These are phyloP conservation scores for Mycena venus DNA, from an alignment of 768 basidiomycete genomes.

Conservation along the genomic window DNA sequence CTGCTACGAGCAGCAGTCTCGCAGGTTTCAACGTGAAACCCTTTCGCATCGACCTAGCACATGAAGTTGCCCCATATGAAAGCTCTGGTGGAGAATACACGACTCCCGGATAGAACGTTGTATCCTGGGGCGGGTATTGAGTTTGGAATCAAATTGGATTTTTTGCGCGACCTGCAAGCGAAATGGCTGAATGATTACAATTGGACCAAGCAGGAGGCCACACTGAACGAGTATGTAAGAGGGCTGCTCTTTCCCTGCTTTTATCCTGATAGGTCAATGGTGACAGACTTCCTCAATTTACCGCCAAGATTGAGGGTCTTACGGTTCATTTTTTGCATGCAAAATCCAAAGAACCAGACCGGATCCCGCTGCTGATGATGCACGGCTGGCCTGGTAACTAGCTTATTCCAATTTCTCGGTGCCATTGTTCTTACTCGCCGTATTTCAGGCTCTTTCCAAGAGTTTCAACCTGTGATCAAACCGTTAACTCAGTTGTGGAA, in stretches of 20 bases:
- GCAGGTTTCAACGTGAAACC: background rate
- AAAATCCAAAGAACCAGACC: conserved; percentile 7
- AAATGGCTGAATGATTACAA: conserved; percentile 6
- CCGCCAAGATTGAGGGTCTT: conserved; percentile 27
- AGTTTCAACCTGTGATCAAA: conserved; percentile 22
- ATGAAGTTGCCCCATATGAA: background rate
- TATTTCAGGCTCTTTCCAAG: conserved; percentile 22
- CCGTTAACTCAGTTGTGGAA: conserved; percentile 10
- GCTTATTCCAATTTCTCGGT: background rate
- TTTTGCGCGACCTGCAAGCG: background rate
- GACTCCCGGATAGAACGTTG: background rate
- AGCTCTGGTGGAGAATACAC: background rate
- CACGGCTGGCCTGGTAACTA: conserved; percentile 28
- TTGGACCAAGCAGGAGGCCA: background rate
- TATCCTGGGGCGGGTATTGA: conserved; percentile 8
- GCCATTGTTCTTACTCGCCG: background rate
- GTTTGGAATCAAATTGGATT: conserved; percentile 5
- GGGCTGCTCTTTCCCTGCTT: background rate
- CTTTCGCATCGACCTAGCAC: background rate
- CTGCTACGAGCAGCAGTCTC: background rate
- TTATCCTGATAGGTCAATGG: background rate
- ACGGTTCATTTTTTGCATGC: conserved; percentile 25
- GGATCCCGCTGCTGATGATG: conserved; percentile 23
- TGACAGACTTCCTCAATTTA: conserved; percentile 26
- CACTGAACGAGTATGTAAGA: conserved; percentile 3